These are phyloP conservation scores for Botryosphaeria agaves DNA, from an alignment of 2,329 filamentous ascomycete genomes.

Conservation along the genomic window DNA sequence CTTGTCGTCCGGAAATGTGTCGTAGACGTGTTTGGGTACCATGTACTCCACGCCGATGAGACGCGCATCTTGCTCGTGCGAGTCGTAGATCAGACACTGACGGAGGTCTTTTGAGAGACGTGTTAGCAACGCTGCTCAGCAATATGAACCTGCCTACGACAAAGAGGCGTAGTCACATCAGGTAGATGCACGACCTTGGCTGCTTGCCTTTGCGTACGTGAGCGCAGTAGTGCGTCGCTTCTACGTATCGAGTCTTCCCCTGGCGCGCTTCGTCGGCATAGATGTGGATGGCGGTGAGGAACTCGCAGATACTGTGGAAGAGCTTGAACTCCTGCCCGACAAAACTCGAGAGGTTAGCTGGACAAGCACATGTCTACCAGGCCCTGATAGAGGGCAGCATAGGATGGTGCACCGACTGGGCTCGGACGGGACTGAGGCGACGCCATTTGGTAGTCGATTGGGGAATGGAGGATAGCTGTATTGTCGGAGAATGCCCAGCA, in stretches of 20 bases:
- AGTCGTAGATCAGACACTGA: slow-evolving; percentile 76
- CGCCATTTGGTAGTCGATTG: no score
- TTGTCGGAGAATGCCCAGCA: no score
- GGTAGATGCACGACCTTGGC: not conserved
- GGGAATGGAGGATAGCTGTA: no score
- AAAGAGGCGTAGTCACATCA: no score
- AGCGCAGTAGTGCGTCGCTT: slow-evolving; percentile 73
- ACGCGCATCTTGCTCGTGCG: slow-evolving; percentile 44
- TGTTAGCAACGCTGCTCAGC: slow-evolving; percentile 1
- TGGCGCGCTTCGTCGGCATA: slow-evolving; percentile 56
- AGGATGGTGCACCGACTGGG: no score
- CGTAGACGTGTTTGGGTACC: slow-evolving; percentile 54
- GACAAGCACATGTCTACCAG: no score
- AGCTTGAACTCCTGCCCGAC: slow-evolving; percentile 44
- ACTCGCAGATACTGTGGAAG: slow-evolving; percentile 58
- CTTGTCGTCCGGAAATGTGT: slow-evolving; percentile 38
- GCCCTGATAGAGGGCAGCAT: no score
- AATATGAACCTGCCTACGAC: no score
- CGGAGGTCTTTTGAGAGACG: slow-evolving; percentile 41
- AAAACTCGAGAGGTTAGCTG: no score
- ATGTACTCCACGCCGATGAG: slow-evolving; percentile 82
- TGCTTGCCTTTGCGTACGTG: slow-evolving; percentile 45
- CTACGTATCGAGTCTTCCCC: no score
- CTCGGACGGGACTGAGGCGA: no score
- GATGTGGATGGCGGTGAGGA: slow-evolving; percentile 74